These are phyloP conservation scores for Zychaea mexicana DNA, from an alignment of 371 early-diverging fungal species.

Conservation along the genomic window DNA sequence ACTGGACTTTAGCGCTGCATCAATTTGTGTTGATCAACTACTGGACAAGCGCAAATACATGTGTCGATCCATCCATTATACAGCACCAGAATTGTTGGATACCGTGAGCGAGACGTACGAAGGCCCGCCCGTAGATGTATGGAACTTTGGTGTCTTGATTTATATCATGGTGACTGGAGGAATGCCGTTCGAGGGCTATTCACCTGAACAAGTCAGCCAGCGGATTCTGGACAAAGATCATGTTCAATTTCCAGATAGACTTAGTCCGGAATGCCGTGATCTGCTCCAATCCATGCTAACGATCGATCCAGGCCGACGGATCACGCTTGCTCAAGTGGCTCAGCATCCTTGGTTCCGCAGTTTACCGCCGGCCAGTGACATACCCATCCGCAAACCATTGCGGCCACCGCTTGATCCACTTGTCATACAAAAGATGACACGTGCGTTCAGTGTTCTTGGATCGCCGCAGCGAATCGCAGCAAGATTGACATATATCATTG, in stretches of 20 bases:
- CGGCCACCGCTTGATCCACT: not conserved
- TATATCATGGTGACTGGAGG: not conserved
- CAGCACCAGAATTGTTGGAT: not conserved
- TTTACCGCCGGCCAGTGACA: not conserved
- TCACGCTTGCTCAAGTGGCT: not conserved
- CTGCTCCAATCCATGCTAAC: not conserved
- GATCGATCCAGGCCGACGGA: not conserved
- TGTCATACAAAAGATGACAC: not conserved
- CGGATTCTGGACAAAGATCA: not conserved
- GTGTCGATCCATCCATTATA: not conserved
- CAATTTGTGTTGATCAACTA: not conserved
- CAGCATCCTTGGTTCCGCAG: constrained; percentile 1
- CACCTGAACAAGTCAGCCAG: not conserved
- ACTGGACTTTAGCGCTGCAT: not conserved
- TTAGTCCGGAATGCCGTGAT: not conserved
- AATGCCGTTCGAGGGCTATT: not conserved
- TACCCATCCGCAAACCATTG: not conserved
- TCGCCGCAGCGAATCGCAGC: not conserved
- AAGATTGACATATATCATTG: not conserved
- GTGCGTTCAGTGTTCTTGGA: not conserved
- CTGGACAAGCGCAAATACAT: not conserved
- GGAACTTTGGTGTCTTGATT: not conserved
- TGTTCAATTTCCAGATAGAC: not conserved
- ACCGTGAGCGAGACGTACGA: not conserved
- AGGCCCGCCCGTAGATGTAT: not conserved